Conservation (phyloP, 257 asterid genomes). For the Solanum tarijense region DNA sequence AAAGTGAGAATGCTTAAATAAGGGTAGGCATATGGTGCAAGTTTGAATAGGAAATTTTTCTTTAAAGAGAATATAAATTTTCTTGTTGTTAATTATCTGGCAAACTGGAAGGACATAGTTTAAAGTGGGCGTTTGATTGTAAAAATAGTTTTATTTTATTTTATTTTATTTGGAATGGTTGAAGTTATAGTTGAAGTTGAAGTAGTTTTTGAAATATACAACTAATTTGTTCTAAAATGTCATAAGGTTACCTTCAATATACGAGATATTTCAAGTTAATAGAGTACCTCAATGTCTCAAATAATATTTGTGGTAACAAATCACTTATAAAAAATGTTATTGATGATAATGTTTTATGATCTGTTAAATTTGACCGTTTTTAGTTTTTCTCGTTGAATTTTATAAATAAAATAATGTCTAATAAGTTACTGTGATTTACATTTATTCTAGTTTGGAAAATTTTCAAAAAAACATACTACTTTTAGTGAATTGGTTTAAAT, state of each 20-base stretch:
- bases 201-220: too few relatives aligned
- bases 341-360: too few relatives aligned
- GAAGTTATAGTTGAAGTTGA: not conserved
- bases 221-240: too few relatives aligned
- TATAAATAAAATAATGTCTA: not conserved
- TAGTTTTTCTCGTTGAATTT: fast-evolving
- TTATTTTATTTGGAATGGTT: too few relatives aligned
- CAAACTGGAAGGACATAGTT: not conserved
- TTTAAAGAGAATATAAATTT: not conserved
- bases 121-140: not conserved
- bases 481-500: not conserved
- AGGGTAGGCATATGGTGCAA: not conserved
- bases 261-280: not conserved
- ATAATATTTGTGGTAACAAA: too few relatives aligned
- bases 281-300: not conserved
- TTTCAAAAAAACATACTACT: too few relatives aligned
- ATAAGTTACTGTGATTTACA: not conserved
- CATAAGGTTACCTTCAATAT: not conserved
- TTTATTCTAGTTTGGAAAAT: too few relatives aligned
- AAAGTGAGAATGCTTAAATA: not conserved
- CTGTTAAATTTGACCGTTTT: too few relatives aligned
- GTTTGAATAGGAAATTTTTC: not conserved
- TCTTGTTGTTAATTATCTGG: not conserved
- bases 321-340: not conserved
- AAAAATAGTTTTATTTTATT: too few relatives aligned